A percentile compares a stretch with the other conserved stretches of the same genome.
Conservation (phyloP, 306 rosid genomes). For the Parietaria judaica region DNA sequence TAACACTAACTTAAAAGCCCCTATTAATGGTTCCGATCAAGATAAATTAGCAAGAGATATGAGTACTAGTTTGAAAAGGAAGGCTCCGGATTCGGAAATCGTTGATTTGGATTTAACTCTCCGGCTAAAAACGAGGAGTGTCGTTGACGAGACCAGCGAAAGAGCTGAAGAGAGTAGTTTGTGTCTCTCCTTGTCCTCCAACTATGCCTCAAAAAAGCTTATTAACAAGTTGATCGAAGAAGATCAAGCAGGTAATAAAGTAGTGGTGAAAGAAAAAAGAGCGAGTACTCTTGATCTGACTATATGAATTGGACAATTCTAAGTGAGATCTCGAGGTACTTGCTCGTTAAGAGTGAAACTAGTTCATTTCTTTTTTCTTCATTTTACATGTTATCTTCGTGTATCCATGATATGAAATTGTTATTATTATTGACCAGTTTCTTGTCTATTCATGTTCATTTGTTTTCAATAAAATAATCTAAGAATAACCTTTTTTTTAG, state of each 20-base stretch:
- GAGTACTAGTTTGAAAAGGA: constrained; percentile 46
- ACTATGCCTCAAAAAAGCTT: constrained; percentile 14
- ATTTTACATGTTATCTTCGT: neutral
- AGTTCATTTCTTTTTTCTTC: neutral
- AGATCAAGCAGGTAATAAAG: constrained; percentile 2
- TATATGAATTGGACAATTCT: constrained; percentile 62
- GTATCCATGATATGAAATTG: constrained; percentile 7
- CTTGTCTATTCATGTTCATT: neutral
- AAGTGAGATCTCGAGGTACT: constrained; percentile 80
- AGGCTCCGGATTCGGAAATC: constrained; percentile 29
- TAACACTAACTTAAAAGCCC: neutral
- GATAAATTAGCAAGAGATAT: constrained; percentile 16
- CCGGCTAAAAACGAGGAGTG: constrained; percentile 22
- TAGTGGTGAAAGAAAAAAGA: constrained; percentile 21
- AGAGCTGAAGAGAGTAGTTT: constrained; percentile 38
- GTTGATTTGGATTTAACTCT: constrained; percentile 75
- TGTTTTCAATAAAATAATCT: neutral
- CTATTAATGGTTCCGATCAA: neutral
- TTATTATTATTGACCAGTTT: constrained; percentile 2
- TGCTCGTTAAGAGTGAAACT: constrained; percentile 22
- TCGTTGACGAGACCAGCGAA: constrained; percentile 10
- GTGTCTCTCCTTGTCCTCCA: constrained; percentile 57
- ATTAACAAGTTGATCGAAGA: constrained; percentile 27
- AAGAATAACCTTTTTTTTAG: neutral
- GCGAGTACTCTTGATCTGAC: constrained; percentile 76